A percentile compares a stretch with the other conserved stretches of the same genome.
These are phyloP conservation scores for Chlamydomonas incerta DNA, from an alignment of 139 green algal genomes.

Conservation along the genomic window DNA sequence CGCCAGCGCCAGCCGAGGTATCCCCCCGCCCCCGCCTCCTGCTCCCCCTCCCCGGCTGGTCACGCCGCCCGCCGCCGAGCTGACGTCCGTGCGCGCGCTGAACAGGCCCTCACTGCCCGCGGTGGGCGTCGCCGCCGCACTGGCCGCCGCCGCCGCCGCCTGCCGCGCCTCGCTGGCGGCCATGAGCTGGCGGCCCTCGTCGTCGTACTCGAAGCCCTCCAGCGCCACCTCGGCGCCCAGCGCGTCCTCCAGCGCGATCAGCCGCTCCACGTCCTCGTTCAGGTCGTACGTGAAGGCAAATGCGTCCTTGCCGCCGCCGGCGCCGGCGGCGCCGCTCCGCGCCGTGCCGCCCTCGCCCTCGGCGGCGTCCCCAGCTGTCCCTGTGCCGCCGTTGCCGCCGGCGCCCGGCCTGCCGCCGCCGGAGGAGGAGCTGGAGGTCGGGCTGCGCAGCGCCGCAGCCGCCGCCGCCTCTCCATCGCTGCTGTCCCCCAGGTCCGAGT, in stretches of 20 bases:
- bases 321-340: background rate
- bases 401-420: no score
- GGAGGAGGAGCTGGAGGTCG: no score
- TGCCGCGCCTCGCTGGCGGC: conserved; percentile 7
- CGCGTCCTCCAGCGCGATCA: conserved; percentile 66
- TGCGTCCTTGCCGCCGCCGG: background rate
- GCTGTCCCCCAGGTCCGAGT: no score
- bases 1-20: conserved; percentile 3
- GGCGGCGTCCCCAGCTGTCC: background rate
- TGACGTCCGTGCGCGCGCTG: background rate
- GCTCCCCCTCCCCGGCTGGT: no score
- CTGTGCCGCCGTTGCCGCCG: no score
- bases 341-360: background rate
- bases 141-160: conserved; percentile 1
- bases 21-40: background rate
- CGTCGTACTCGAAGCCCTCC: conserved; percentile 54
- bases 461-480: background rate
- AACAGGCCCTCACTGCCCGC: background rate
- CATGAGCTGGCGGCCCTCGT: conserved; percentile 46
- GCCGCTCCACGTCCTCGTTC: conserved; percentile 74
- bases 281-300: conserved; percentile 74
- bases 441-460: background rate
- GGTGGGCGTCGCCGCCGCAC: background rate
- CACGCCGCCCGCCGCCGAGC: background rate
- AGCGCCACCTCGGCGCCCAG: conserved; percentile 38